Conservation (phyloP, 2,329 filamentous ascomycete genomes). For the Alternaria sp. region DNA sequence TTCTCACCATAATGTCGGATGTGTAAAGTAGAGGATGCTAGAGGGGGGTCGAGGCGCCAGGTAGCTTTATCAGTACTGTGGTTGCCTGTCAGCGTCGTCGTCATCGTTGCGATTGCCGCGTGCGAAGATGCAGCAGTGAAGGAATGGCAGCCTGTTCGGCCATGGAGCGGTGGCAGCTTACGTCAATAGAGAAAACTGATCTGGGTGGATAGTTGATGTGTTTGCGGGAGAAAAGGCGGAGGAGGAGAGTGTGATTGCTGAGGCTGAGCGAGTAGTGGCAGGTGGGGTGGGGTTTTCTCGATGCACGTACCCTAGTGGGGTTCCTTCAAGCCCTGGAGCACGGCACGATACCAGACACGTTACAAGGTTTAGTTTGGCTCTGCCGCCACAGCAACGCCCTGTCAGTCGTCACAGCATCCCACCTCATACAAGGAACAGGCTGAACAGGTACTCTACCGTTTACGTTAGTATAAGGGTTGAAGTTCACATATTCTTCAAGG, state of each 20-base stretch:
- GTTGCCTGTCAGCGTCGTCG: slow-evolving; percentile 48
- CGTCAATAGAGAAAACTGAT: slow-evolving; percentile 32
- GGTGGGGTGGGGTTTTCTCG: slow-evolving; percentile 22
- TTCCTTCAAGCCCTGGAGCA: slow-evolving; percentile 8
- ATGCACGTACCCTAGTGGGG: slow-evolving; percentile 30
- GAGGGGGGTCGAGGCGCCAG: slow-evolving; percentile 27
- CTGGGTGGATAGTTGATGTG: slow-evolving; percentile 20
- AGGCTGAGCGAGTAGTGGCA: slow-evolving; percentile 25
- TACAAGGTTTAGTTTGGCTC: slow-evolving; percentile 22
- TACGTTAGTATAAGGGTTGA: not conserved
- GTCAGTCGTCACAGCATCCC: not conserved
- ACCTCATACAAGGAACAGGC: not conserved
- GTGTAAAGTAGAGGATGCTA: slow-evolving; percentile 27
- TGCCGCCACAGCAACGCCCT: slow-evolving; percentile 30
- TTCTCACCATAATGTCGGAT: slow-evolving; percentile 46
- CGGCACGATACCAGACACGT: not conserved
- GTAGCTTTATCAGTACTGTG: slow-evolving; percentile 44
- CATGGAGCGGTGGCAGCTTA: slow-evolving; percentile 26
- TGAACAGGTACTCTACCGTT: not conserved
- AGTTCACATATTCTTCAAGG: not conserved
- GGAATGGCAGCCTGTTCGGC: slow-evolving; percentile 29
- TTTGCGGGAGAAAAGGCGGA: slow-evolving; percentile 25
- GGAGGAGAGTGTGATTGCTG: slow-evolving; percentile 31
- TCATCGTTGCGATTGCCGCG: slow-evolving; percentile 34
- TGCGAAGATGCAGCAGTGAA: slow-evolving; percentile 10